These are phyloP conservation scores for Aspergillus cejpii DNA, from an alignment of 2,329 filamentous ascomycete species.

Conservation along the genomic window DNA sequence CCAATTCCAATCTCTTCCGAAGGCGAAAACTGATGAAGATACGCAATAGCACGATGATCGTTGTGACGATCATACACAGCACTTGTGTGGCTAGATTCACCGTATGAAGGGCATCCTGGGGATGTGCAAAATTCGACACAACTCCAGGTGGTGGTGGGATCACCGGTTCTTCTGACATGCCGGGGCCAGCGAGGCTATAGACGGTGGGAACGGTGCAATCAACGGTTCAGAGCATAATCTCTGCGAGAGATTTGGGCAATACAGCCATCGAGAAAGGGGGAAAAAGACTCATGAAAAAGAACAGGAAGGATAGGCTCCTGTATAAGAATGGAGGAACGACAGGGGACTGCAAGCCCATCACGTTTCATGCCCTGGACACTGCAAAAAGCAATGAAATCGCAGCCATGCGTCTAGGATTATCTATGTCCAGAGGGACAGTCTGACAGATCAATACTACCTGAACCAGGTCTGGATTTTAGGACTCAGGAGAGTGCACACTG, in stretches of 20 bases:
- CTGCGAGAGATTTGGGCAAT: background rate
- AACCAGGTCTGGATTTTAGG: no score
- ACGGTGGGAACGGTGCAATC: background rate
- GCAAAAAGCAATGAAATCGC: background rate
- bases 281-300: background rate
- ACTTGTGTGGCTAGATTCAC: slow-evolving; percentile 19
- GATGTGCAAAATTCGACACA: slow-evolving; percentile 3
- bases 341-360: background rate
- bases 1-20: slow-evolving; percentile 9
- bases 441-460: no score
- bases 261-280: background rate
- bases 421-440: background rate
- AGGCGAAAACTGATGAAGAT: slow-evolving; percentile 14
- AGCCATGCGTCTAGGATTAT: background rate
- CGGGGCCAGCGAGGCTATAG: background rate
- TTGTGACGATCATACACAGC: slow-evolving; percentile 17
- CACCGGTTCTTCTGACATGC: background rate
- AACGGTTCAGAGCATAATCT: background rate
- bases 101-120: slow-evolving; percentile 12
- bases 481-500: background rate
- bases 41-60: slow-evolving; percentile 15
- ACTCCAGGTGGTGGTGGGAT: slow-evolving; percentile 14
- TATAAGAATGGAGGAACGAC: background rate
- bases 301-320: background rate
- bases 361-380: background rate